Conservation (phyloP, 1,284 basidiomycete species). For the Melampsora abietis-canadensis region DNA sequence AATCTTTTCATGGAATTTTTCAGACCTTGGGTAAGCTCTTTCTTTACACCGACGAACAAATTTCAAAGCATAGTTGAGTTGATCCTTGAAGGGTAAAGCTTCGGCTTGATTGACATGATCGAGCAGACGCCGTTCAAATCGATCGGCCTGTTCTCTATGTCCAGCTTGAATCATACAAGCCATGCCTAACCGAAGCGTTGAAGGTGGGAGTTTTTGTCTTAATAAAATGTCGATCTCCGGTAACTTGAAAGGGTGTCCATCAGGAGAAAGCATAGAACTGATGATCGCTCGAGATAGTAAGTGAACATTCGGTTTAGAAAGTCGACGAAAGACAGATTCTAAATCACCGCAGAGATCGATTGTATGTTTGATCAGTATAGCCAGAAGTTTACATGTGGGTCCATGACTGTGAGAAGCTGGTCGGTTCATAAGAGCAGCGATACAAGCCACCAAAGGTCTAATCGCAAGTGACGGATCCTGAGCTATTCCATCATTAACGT, state of each 20-base stretch:
- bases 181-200: slow-evolving; percentile 29
- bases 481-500: not conserved
- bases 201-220: slow-evolving; percentile 19
- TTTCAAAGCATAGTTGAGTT: slow-evolving; percentile 30
- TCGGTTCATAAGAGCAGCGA: slow-evolving; percentile 30
- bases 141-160: slow-evolving; percentile 18
- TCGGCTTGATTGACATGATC: not conserved
- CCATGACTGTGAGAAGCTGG: slow-evolving; percentile 19
- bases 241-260: slow-evolving; percentile 25
- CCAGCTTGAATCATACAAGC: slow-evolving; percentile 34
- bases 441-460: slow-evolving; percentile 29
- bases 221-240: slow-evolving; percentile 14
- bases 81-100: slow-evolving; percentile 11
- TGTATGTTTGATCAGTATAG: slow-evolving; percentile 16
- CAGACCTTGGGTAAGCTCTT: slow-evolving; percentile 32
- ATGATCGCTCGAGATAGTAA: slow-evolving; percentile 32
- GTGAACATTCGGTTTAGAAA: slow-evolving; percentile 31
- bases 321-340: slow-evolving; percentile 18
- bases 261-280: slow-evolving; percentile 19
- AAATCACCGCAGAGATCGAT: slow-evolving; percentile 31
- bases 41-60: slow-evolving; percentile 30
- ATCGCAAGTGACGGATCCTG: slow-evolving; percentile 27
- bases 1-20: slow-evolving; percentile 25
- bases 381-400: slow-evolving; percentile 20
- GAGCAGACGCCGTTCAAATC: slow-evolving; percentile 14